Evolutionary conservation across 2,329 filamentous ascomycete genomes (phyloP).

Genomic region (Dactylellina haptotyla): DNA sequence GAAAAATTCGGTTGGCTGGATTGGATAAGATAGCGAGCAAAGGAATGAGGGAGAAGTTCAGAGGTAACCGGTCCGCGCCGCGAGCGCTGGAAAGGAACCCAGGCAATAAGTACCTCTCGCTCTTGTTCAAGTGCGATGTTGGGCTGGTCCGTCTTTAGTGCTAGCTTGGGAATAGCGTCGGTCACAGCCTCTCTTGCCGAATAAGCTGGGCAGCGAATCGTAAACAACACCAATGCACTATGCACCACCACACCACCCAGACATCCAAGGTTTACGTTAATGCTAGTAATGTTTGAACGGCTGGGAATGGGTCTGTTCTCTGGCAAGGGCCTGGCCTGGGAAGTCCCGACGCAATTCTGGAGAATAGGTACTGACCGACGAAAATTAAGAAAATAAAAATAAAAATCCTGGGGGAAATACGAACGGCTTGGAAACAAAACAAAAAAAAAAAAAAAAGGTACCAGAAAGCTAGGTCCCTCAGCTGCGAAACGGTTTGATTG

Average conservation of each 20-base stretch:
- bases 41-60: slow-evolving; percentile 43
- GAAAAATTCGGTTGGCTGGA: slow-evolving; percentile 52
- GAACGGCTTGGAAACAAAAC: too few species aligned
- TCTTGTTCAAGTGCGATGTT: slow-evolving; percentile 29
- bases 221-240: slow-evolving; percentile 31
- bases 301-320: slow-evolving; percentile 19
- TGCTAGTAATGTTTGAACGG: slow-evolving; percentile 35
- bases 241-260: slow-evolving; percentile 7
- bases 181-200: slow-evolving; percentile 55
- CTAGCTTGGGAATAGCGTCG: slow-evolving; percentile 54
- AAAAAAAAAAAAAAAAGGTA: slow-evolving; percentile 13
- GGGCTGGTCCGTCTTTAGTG: slow-evolving; percentile 46
- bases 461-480: too few species aligned
- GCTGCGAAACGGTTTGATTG: too few species aligned
- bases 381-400: neutral
- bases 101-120: slow-evolving; percentile 50
- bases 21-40: slow-evolving; percentile 51
- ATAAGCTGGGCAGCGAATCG: slow-evolving; percentile 47
- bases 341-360: neutral
- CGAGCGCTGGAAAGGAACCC: slow-evolving; percentile 52
- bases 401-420: neutral
- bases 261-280: slow-evolving; percentile 21
- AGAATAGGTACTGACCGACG: neutral
- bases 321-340: slow-evolving; percentile 24
- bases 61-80: slow-evolving; percentile 42